Evolutionary conservation across 2,329 filamentous ascomycete species (phyloP), one percentile per base, ranked within the genome.

Genomic region (Zopfia rhizophila): DNA sequence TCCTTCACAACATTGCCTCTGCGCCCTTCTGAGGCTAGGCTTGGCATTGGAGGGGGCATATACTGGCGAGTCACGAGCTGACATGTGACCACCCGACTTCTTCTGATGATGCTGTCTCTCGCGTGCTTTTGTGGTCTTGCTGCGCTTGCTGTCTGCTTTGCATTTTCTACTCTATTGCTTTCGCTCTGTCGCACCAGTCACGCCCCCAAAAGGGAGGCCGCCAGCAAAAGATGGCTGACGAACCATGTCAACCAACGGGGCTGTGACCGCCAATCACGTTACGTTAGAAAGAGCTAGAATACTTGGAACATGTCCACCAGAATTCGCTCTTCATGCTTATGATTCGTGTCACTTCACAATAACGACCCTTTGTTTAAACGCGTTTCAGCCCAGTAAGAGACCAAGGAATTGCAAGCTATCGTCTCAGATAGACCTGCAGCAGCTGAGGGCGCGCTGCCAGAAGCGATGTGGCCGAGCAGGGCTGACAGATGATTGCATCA

Each of bases 231-330:
- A 38, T 44, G 47, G 50, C 54, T 54, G 48, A 40, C 21, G 38
- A 48, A 45, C 46, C 45, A 42, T 44, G 46, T 41, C 43, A 12
- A 27, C 22, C 16, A 47, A 36, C 22, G 47, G 38, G 50, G 41
- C 50, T 25, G 36, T 46, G 37, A 43, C 36, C 45, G 53, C 67
- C 65, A 68, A 67, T 66, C 65, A 65, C 40, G 38, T 41, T 44
- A 5, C 31, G 45, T 37, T 64, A 51, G 64, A 69, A 68, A 56
- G 56, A 58, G 58, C 63, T 66, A 64, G 64, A 69, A 67, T 62
- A 56, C 61, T 55, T 60, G 60, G 53, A 50, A 48, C 29, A 28
- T 38, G 27, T 27, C 43, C 48, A 33, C 42, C 48, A 41, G 48
- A 30, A 12, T 31, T 5, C 23, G 10, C 38, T 18, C 30, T 33